phyloP scores from a whole-genome alignment of 2,329 filamentous ascomycete species.

The Verticillium nubilum region DNA sequence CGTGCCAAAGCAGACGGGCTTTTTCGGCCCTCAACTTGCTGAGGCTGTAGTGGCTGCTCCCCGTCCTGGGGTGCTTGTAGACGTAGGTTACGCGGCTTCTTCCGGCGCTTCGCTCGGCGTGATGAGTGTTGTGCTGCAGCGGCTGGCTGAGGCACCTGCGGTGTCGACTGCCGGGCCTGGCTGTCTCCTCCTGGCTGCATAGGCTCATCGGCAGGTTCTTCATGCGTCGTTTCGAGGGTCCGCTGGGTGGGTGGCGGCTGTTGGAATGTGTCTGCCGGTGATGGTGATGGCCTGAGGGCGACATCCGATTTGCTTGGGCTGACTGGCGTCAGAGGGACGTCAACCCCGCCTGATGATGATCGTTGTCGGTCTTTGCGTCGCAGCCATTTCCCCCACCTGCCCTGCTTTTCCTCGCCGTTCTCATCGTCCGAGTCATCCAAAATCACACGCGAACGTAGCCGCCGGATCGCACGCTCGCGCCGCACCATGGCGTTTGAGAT shows the following conservation, averaged over 20 bases:
- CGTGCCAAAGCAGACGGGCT: constrained; percentile 39
- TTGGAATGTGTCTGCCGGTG: constrained; percentile 1
- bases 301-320: not conserved
- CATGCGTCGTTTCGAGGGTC: constrained; percentile 9
- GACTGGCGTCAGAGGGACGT: not conserved
- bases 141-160: constrained; percentile 1
- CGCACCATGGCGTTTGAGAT: constrained; percentile 86
- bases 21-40: constrained; percentile 22
- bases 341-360: not conserved
- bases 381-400: constrained; percentile 28
- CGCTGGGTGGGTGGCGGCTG: not conserved
- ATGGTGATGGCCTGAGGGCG: not conserved
- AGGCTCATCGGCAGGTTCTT: constrained; percentile 9
- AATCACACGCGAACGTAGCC: constrained; percentile 49
- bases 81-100: constrained; percentile 5
- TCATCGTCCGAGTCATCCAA: constrained; percentile 31
- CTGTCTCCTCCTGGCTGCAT: not conserved
- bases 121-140: constrained; percentile 1
- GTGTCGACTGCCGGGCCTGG: not conserved
- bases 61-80: constrained; percentile 4
- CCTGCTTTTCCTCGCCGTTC: constrained; percentile 25
- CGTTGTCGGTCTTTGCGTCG: constrained; percentile 16
- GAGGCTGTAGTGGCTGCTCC: not conserved
- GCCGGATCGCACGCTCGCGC: constrained; percentile 65
- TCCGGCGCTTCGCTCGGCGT: constrained; percentile 3